Evolutionary conservation across 345 rosid genomes (phyloP), one percentile per base, ranked within the genome.

Genomic region (Eucalyptus marginata): DNA sequence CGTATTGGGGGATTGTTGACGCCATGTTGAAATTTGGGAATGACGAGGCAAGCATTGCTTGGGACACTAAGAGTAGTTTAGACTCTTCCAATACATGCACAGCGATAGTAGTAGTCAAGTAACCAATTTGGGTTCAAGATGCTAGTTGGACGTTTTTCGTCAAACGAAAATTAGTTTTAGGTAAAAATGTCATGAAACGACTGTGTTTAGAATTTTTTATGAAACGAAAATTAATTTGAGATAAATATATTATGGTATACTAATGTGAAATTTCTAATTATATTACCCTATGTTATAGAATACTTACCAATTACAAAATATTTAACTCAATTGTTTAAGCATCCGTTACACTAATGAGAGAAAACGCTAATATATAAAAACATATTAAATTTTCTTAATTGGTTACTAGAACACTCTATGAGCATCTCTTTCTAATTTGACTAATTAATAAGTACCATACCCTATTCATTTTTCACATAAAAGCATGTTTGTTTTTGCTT

Each of bases 71-170:
- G 22, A 33, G 20, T 15, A 33, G 79, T 66, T 66, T 66, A 16
- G 17, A 31, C 36, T n/a, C 0, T 64, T 31, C 10, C 36, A 13
- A n/a, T 64, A n/a, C 20, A 64, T 64, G 36, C 20, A 3, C 20
- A 46, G 49, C 49, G 4, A 22, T 56, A 29, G 5, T 0, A 2
- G 0, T 4, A 7, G 3, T 66, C 3, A 3, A 15, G 40, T n/a
- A 15, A 66, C 5, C 4, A 15, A 33, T n/a, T n/a, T 66, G 20
- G 40, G 10, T 66, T 62, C 5, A 3, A 7, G 17, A 62, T 62
- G 17, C 33, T 2, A 13, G 2, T 62, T 62, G 8, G 33, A 13
- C 4, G 4, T 4, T 62, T 62, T 25, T 62, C 4, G 5, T 13
- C 8, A 62, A 62, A 62, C 0, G 3, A 13, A 62, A 13, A 62